Conservation (phyloP, 2,329 filamentous ascomycete species). For the Exophiala spinifera region DNA sequence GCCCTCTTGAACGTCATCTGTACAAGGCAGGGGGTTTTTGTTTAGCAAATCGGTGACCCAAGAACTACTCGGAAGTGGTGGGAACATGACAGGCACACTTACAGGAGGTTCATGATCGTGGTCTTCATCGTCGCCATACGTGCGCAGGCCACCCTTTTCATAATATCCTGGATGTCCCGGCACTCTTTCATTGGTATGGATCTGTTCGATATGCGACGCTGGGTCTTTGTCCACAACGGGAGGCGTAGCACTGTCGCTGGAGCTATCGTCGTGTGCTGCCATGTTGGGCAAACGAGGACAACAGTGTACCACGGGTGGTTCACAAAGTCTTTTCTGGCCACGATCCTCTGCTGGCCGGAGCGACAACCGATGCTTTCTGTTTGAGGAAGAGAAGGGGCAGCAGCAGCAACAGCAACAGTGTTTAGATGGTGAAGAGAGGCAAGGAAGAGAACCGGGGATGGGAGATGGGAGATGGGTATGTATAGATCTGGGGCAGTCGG, state of each 20-base stretch:
- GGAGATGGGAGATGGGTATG: not conserved
- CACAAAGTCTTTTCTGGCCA: not conserved
- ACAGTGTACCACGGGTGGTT: not conserved
- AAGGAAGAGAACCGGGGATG: not conserved
- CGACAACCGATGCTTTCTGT: not conserved
- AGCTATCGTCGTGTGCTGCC: conserved; percentile 13
- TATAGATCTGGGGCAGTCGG: not conserved
- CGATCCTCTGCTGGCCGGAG: not conserved
- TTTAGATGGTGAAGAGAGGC: not conserved
- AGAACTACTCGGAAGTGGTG: too few species aligned
- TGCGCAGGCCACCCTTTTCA: conserved; percentile 47
- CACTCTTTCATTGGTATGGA: conserved; percentile 33
- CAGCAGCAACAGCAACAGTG: not conserved
- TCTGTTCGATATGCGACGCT: conserved; percentile 29
- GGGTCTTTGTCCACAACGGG: conserved; percentile 27
- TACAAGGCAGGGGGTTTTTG: conserved; percentile 31
- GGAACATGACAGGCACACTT: conserved; percentile 19
- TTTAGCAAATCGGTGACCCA: too few species aligned
- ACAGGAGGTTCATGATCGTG: conserved; percentile 49
- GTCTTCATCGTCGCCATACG: conserved; percentile 47
- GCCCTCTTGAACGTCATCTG: conserved; percentile 26
- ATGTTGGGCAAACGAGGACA: conserved; percentile 12
- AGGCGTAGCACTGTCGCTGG: conserved; percentile 15
- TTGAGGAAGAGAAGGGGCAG: not conserved
- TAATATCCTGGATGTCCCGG: conserved; percentile 42